phyloP scores from a whole-genome alignment of 1,139 yeast genomes.

The Candida labiduridarum region DNA sequence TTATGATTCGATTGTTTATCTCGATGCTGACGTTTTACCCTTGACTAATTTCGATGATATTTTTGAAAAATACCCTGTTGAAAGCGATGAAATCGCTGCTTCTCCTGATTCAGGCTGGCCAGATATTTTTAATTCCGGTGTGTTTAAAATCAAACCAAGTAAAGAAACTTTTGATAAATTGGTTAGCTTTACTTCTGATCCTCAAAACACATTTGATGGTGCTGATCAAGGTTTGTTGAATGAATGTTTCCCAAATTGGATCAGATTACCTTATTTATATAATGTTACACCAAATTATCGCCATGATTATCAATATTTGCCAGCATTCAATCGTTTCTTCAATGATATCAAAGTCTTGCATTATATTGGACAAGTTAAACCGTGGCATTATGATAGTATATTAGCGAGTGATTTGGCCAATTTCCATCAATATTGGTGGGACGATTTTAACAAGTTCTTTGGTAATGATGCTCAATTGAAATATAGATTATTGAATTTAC shows the following conservation, averaged over 20 bases:
- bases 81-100: constrained; percentile 24
- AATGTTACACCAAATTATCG: constrained; percentile 34
- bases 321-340: constrained; percentile 32
- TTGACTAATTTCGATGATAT: constrained; percentile 26
- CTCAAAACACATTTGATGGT: constrained; percentile 30
- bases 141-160: constrained; percentile 30
- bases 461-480: constrained; percentile 17
- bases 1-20: constrained; percentile 28
- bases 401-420: constrained; percentile 19
- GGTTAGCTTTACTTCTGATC: constrained; percentile 17
- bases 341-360: constrained; percentile 31
- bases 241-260: constrained; percentile 31
- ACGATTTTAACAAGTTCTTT: constrained; percentile 28
- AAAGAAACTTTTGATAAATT: constrained; percentile 21
- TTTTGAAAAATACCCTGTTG: constrained; percentile 22
- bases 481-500: constrained; percentile 19
- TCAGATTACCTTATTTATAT: constrained; percentile 30
- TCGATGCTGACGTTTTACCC: constrained; percentile 35
- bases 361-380: constrained; percentile 31
- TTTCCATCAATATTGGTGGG: constrained; percentile 42
- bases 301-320: constrained; percentile 32
- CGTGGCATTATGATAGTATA: constrained; percentile 29
- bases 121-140: constrained; percentile 37
- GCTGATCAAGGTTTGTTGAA: constrained; percentile 39
- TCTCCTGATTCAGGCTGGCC: constrained; percentile 43